Percentiles rank a stretch among this genome's conserved stretches.
Evolutionary conservation across 768 basidiomycete species (phyloP).

Genomic region (Pleurotus pulmonarius): DNA sequence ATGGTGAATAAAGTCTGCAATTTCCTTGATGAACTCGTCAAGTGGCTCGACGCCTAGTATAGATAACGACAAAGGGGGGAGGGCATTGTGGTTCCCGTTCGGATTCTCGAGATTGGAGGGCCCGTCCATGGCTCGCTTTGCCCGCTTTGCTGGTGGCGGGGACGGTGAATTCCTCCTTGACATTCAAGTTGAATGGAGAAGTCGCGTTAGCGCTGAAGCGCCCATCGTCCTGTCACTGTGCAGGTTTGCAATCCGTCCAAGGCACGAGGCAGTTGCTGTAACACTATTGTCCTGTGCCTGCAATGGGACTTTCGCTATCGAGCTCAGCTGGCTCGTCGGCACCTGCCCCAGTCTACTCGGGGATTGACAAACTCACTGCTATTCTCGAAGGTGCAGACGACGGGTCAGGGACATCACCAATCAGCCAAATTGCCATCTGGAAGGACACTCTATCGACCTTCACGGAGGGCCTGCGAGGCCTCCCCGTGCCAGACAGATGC

Average conservation of each 20-base stretch:
- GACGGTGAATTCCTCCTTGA: slow-evolving; percentile 12
- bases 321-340: background rate
- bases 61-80: slow-evolving; percentile 70
- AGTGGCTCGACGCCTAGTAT: slow-evolving; percentile 88
- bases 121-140: slow-evolving; percentile 9
- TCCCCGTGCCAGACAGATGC: slow-evolving; percentile 4
- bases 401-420: background rate
- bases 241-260: background rate
- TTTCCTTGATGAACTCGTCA: slow-evolving; percentile 89
- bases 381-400: background rate
- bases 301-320: background rate
- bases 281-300: background rate
- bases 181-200: background rate
- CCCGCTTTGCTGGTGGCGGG: slow-evolving; percentile 27
- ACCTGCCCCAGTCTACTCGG: slow-evolving; percentile 1
- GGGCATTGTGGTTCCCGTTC: slow-evolving; percentile 23
- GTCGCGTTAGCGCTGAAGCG: no score
- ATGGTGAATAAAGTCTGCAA: slow-evolving; percentile 85
- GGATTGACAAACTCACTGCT: slow-evolving; percentile 2
- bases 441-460: slow-evolving; percentile 2
- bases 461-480: background rate
- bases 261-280: background rate
- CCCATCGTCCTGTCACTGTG: no score
- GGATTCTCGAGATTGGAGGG: slow-evolving; percentile 9
- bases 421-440: background rate